These are phyloP conservation scores for Friedmanniomyces endolithicus DNA, from an alignment of 495 filamentous ascomycete species.

Conservation along the genomic window DNA sequence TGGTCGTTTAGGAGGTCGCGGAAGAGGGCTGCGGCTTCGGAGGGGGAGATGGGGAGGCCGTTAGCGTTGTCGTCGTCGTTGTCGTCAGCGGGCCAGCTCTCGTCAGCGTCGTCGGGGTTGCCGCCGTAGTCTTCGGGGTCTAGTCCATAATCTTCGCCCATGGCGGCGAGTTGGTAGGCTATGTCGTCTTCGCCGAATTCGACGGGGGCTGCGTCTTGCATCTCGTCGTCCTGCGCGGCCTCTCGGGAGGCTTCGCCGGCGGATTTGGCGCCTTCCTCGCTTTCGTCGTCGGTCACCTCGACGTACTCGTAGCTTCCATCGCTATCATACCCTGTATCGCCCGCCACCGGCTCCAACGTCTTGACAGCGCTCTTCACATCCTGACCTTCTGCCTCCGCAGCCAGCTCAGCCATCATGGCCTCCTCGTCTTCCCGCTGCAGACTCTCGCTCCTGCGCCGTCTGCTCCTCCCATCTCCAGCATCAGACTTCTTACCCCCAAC, in stretches of 20 bases:
- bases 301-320: conserved; percentile 72
- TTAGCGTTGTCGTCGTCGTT: conserved; percentile 60
- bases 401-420: conserved; percentile 28
- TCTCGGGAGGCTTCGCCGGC: conserved; percentile 31
- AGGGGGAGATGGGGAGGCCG: conserved; percentile 29
- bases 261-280: conserved; percentile 12
- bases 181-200: conserved; percentile 96
- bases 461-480: conserved; percentile 25
- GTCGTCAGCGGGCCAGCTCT: conserved; percentile 45
- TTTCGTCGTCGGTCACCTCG: conserved; percentile 53
- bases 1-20: conserved; percentile 74
- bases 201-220: conserved; percentile 43
- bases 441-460: conserved; percentile 19
- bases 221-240: conserved; percentile 35
- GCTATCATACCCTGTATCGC: conserved; percentile 36
- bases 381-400: conserved; percentile 8
- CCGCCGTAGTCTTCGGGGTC: conserved; percentile 62
- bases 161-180: conserved; percentile 74
- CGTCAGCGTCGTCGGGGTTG: conserved; percentile 53
- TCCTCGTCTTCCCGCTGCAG: conserved; percentile 36
- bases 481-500: conserved; percentile 18
- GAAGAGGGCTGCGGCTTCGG: conserved; percentile 49
- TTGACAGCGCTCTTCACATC: conserved; percentile 12
- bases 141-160: conserved; percentile 67
- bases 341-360: conserved; percentile 16